These are phyloP conservation scores for Kwoniella shandongensis DNA, from an alignment of 768 basidiomycete genomes.

Conservation along the genomic window DNA sequence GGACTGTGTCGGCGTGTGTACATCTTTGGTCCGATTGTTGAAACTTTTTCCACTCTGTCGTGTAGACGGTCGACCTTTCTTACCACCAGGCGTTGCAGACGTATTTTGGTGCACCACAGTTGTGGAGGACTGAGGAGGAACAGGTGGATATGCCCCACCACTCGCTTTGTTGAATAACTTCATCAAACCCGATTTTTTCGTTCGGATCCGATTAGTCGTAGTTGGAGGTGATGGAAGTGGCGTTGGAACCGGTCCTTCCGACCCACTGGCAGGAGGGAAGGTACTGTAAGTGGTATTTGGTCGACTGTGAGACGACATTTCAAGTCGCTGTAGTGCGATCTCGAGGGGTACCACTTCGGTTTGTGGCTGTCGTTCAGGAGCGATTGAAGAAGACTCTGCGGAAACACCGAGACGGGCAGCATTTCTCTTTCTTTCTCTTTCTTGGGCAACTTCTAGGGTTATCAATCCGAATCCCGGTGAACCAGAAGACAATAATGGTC, in stretches of 20 bases:
- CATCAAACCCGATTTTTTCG: constrained; percentile 34
- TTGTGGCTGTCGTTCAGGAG: background rate
- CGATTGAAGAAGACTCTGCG: no score
- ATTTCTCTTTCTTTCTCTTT: constrained; percentile 19
- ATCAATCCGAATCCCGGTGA: constrained; percentile 40
- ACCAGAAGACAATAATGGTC: constrained; percentile 26
- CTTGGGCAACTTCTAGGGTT: constrained; percentile 33
- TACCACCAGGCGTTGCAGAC: background rate
- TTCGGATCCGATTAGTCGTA: constrained; percentile 12
- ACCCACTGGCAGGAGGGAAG: no score
- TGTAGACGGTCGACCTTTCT: constrained; percentile 9
- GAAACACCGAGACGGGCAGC: background rate
- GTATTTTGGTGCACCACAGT: constrained; percentile 1
- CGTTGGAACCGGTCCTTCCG: constrained; percentile 13
- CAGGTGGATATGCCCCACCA: background rate
- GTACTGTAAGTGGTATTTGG: no score
- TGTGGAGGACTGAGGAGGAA: constrained; percentile 1
- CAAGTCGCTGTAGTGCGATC: no score
- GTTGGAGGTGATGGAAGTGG: constrained; percentile 5
- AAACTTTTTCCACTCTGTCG: background rate
- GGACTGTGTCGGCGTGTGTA: no score
- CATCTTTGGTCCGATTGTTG: background rate
- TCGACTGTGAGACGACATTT: no score
- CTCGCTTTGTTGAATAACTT: constrained; percentile 27
- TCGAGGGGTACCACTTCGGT: background rate